phyloP scores from a whole-genome alignment of 805 yeast genomes.

The Candida suzukii region DNA sequence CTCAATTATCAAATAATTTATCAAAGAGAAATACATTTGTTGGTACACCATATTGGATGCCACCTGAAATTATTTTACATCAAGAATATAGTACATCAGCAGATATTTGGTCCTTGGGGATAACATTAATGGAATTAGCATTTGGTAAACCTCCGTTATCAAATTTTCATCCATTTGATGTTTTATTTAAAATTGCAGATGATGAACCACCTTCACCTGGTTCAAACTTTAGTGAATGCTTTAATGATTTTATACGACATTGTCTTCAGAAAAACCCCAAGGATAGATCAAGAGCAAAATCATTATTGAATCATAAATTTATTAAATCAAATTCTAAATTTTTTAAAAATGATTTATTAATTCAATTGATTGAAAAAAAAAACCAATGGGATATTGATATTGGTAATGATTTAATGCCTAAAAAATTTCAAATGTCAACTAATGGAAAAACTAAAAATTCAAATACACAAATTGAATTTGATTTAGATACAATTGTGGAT shows the following conservation, averaged over 20 bases:
- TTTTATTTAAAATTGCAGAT: constrained; percentile 42
- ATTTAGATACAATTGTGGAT: constrained; percentile 8
- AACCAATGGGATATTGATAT: constrained; percentile 33
- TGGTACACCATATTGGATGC: constrained; percentile 63
- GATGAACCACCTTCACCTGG: constrained; percentile 37
- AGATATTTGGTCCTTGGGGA: constrained; percentile 76
- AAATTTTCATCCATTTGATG: constrained; percentile 49
- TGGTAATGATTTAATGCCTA: constrained; percentile 16
- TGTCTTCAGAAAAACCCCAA: constrained; percentile 71
- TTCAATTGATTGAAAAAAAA: constrained; percentile 35
- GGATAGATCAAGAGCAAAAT: constrained; percentile 57
- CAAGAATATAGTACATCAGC: constrained; percentile 62
- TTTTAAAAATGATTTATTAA: constrained; percentile 23
- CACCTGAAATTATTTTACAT: constrained; percentile 49
- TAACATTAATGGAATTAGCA: constrained; percentile 68
- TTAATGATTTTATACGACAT: constrained; percentile 58
- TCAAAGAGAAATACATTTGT: constrained; percentile 46
- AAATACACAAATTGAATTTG: constrained; percentile 3
- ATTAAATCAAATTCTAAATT: constrained; percentile 32
- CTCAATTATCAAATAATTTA: constrained; percentile 55
- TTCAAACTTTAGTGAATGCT: constrained; percentile 29
- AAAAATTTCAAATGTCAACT: constrained; percentile 28
- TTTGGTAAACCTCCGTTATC: constrained; percentile 67
- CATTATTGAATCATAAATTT: constrained; percentile 59
- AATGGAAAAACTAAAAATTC: constrained; percentile 16